These are phyloP conservation scores for Wickerhamiella siamensis DNA, from an alignment of 805 yeast genomes.

Conservation along the genomic window DNA sequence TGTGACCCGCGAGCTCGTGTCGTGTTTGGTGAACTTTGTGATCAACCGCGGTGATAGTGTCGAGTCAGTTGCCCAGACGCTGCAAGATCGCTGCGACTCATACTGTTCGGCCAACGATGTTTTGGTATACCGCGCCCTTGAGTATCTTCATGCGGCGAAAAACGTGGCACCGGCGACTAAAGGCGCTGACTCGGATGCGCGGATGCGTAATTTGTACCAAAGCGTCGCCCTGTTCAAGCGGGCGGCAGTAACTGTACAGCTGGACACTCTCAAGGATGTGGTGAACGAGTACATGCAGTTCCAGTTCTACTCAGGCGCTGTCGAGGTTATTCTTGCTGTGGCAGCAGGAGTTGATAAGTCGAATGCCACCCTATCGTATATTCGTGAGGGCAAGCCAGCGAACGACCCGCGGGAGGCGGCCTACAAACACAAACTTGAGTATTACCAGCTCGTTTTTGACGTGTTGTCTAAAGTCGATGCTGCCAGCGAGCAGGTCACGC, in stretches of 20 bases:
- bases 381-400: conserved; percentile 35
- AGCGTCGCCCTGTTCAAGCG: conserved; percentile 66
- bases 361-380: conserved; percentile 42
- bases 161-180: conserved; percentile 3
- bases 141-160: conserved; percentile 72
- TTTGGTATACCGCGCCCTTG: conserved; percentile 83
- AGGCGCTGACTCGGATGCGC: conserved; percentile 46
- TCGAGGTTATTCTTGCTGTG: conserved; percentile 63
- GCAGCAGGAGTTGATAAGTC: conserved; percentile 56
- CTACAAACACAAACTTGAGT: conserved; percentile 38
- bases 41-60: conserved; percentile 87
- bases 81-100: conserved; percentile 87
- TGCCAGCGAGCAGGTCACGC: conserved; percentile 36
- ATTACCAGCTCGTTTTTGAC: conserved; percentile 63
- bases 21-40: conserved; percentile 77
- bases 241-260: conserved; percentile 61
- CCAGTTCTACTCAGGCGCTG: conserved; percentile 71
- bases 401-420: conserved; percentile 38
- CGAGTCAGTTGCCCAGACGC: conserved; percentile 70
- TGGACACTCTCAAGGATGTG: conserved; percentile 72
- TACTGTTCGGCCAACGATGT: conserved; percentile 93
- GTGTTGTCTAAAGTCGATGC: conserved; percentile 61
- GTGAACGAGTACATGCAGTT: conserved; percentile 62
- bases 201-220: conserved; percentile 49
- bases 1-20: conserved; percentile 70